Base-by-base conservation (phyloP, 768 basidiomycete genomes). In the Neoboletus brunneissimus region DNA sequence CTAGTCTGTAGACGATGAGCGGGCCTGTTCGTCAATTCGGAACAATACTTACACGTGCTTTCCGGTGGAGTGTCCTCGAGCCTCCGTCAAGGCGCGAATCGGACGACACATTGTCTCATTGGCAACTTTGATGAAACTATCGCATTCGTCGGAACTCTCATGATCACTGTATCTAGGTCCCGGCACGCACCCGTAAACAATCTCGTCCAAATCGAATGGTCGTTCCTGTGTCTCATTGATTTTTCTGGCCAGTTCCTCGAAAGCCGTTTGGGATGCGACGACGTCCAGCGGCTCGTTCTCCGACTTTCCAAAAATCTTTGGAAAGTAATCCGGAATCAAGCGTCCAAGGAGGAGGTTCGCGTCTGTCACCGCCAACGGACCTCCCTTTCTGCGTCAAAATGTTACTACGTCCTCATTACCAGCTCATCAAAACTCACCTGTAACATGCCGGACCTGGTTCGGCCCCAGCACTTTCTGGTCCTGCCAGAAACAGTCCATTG, bases 71-170 rank as follows among this genome's bases (percentile, higher is more conserved):
- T 91, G 83, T 25, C 94, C 94, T 43, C 90, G 78, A 2, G 93
- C 91, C 70, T 97, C 94, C 0, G 94, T 97, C 61, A 96, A 71
- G 2, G 92, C 86, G 3, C 95, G 85, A 54, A 98, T 96, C 9
- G 95, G 95, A 46, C 95, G 77, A 60, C 87, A 89, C 94, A 98
- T 98, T 0, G 92, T 94, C 76, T 98, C 95, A 63, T 97, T 97
- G 10, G 94, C 94, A 11, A 96, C 94, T 66, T 94, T 92, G 74
- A 98, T 88, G 72, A 94, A 97, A 5, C 94, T 92, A 48, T 37
- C 4, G 12, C 6, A n/a, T 5, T 42, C 18, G 25, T 57, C 52
- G 50, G 40, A 40, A 20, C 37, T 12, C 8, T 32, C 23, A 6
- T 18, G 13, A 8, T 37, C 13, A 2, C 16, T 32, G 34, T 22